A percentile compares a stretch with the other conserved stretches of the same genome.
Evolutionary conservation across 2,329 filamentous ascomycete genomes (phyloP).

Genomic region (Fusarium sororula): DNA sequence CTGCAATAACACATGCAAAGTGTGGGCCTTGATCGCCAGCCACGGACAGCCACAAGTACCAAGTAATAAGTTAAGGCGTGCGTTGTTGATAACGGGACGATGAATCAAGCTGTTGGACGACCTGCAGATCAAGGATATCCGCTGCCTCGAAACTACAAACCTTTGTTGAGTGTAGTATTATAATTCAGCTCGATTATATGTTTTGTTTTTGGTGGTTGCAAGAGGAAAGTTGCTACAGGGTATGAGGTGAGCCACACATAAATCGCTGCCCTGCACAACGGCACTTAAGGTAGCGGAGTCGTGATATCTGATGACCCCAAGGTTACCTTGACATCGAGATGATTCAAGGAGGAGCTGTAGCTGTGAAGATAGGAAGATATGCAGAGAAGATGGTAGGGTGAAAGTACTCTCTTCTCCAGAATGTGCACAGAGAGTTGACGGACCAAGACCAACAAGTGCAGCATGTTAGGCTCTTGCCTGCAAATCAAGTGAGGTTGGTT

Average conservation of each 20-base stretch:
- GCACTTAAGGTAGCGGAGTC: background rate
- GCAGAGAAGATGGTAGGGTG: background rate
- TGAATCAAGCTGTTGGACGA: background rate
- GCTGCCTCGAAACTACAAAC: background rate
- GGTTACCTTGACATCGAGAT: background rate
- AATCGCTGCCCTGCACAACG: background rate
- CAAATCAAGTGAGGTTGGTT: slow-evolving; percentile 2
- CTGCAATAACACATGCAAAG: slow-evolving; percentile 28
- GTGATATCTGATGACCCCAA: background rate
- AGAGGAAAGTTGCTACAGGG: background rate
- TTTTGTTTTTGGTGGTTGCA: background rate
- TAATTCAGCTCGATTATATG: background rate
- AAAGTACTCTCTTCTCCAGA: background rate
- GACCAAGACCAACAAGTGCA: background rate
- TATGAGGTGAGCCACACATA: slow-evolving; percentile 7
- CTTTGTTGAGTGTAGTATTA: background rate
- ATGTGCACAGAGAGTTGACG: slow-evolving; percentile 1
- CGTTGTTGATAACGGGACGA: slow-evolving; percentile 7
- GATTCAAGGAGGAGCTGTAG: background rate
- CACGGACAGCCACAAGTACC: slow-evolving; percentile 19
- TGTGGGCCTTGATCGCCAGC: slow-evolving; percentile 22
- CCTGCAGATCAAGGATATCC: background rate
- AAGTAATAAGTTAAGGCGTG: background rate
- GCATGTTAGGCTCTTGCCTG: background rate
- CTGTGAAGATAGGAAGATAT: background rate